Evolutionary conservation across 1,284 basidiomycete species (phyloP).

Genomic region (Microbotryum saponariae): DNA sequence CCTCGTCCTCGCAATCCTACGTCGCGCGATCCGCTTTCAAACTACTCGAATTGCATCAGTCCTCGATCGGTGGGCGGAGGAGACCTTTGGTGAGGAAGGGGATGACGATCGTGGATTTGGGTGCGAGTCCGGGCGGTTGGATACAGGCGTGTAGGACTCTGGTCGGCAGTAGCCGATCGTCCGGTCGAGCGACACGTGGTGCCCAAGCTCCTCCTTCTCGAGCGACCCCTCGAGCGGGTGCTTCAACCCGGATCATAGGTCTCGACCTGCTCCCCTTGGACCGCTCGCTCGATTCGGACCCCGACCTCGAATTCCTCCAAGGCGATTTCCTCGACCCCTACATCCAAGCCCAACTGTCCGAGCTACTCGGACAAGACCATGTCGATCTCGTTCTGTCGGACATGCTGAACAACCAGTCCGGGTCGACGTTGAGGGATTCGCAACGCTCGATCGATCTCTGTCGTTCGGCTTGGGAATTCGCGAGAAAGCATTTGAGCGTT

Average conservation of each 20-base stretch:
- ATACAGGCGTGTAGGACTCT: slow-evolving; percentile 13
- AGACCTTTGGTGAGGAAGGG: slow-evolving; percentile 11
- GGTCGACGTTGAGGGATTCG: slow-evolving; percentile 40
- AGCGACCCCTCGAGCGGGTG: neutral
- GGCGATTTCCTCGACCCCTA: slow-evolving; percentile 26
- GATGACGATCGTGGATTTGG: slow-evolving; percentile 26
- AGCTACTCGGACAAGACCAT: neutral
- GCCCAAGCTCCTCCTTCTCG: neutral
- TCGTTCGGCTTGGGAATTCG: slow-evolving; percentile 40
- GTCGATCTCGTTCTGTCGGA: slow-evolving; percentile 44
- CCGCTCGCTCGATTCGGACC: slow-evolving; percentile 1
- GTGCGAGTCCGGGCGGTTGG: slow-evolving; percentile 30
- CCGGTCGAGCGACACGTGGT: neutral
- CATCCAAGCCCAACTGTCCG: slow-evolving; percentile 4
- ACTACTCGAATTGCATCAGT: slow-evolving; percentile 25
- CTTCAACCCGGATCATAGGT: slow-evolving; percentile 15
- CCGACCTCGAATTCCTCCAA: slow-evolving; percentile 17
- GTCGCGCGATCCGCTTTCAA: slow-evolving; percentile 31
- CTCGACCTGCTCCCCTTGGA: slow-evolving; percentile 26
- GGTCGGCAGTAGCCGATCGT: neutral
- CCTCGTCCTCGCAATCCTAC: slow-evolving; percentile 10
- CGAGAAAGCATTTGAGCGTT: slow-evolving; percentile 11
- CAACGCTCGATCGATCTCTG: slow-evolving; percentile 41
- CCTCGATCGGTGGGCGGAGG: neutral
- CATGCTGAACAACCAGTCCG: slow-evolving; percentile 46